phyloP scores from a whole-genome alignment of 1,284 basidiomycete species.

The Chondrostereum purpureum region DNA sequence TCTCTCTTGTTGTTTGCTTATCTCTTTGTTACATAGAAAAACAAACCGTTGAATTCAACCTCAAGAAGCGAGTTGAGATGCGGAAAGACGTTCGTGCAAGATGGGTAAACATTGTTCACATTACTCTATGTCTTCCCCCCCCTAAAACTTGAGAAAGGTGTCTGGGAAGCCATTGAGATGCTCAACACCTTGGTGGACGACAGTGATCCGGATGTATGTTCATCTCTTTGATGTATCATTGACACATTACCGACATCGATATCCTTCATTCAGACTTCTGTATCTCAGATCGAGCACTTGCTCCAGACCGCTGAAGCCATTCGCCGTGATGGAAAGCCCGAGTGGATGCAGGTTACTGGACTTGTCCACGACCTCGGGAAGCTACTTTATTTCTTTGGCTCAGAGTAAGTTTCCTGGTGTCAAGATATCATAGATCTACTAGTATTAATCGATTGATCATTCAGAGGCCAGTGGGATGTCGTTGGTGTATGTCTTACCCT shows the following conservation, averaged over 20 bases:
- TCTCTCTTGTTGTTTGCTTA: slow-evolving; percentile 1
- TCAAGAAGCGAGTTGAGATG: slow-evolving; percentile 28
- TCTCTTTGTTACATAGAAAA: slow-evolving; percentile 48
- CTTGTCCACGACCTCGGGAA: slow-evolving; percentile 88
- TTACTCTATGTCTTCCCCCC: background rate
- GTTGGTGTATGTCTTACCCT: slow-evolving; percentile 56
- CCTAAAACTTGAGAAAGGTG: slow-evolving; percentile 21
- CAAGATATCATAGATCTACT: background rate
- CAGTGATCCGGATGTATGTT: slow-evolving; percentile 72
- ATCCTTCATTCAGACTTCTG: slow-evolving; percentile 44
- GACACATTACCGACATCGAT: slow-evolving; percentile 11
- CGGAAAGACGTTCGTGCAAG: background rate
- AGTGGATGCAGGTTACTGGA: slow-evolving; percentile 88
- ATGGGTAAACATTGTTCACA: slow-evolving; percentile 2
- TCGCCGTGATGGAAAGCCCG: slow-evolving; percentile 80
- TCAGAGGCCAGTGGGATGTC: slow-evolving; percentile 84
- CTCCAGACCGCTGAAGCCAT: slow-evolving; percentile 92
- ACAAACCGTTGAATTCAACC: slow-evolving; percentile 83
- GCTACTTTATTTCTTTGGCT: slow-evolving; percentile 75
- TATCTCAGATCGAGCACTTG: slow-evolving; percentile 87
- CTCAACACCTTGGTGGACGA: slow-evolving; percentile 86
- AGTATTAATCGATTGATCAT: background rate
- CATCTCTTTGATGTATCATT: slow-evolving; percentile 3
- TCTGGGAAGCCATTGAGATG: slow-evolving; percentile 91
- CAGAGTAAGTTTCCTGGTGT: slow-evolving; percentile 35